Conservation (phyloP, 176 grass and related monocot genomes). For the Typha latifolia region DNA sequence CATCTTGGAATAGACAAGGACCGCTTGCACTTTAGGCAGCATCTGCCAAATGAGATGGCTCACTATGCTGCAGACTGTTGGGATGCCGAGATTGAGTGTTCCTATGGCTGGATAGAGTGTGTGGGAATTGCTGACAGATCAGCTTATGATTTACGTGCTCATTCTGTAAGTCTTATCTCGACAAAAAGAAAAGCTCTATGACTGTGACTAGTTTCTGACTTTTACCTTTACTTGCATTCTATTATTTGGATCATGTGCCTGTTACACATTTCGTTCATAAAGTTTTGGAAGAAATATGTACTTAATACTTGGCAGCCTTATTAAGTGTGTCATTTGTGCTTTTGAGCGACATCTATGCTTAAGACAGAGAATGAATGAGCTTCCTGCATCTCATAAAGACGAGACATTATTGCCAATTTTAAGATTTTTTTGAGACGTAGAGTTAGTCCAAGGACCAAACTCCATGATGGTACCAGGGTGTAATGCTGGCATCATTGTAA, state of each 20-base stretch:
- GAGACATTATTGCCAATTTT: no score
- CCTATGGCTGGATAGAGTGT: constrained; percentile 80
- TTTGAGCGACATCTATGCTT: no score
- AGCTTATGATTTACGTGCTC: constrained; percentile 75
- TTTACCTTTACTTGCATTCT: background rate
- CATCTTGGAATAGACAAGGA: constrained; percentile 60
- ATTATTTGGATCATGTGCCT: background rate
- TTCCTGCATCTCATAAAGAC: no score
- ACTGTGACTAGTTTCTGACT: background rate
- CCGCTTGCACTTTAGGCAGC: constrained; percentile 59
- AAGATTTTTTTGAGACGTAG: no score
- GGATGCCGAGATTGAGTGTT: constrained; percentile 83
- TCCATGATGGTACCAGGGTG: no score
- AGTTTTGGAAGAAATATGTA: no score
- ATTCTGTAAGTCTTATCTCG: constrained; percentile 31
- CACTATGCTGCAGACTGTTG: constrained; percentile 84
- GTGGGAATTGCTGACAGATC: constrained; percentile 83
- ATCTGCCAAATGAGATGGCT: constrained; percentile 86
- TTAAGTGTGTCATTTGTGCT: no score
- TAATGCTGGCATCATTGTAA: no score
- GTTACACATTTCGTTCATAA: background rate
- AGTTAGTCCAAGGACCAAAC: no score
- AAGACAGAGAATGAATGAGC: no score
- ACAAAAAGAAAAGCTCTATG: background rate
- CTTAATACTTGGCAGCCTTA: no score